Evolutionary conservation across 768 basidiomycete genomes (phyloP), one percentile per base, ranked within the genome.

Genomic region (Suillus placidus): DNA sequence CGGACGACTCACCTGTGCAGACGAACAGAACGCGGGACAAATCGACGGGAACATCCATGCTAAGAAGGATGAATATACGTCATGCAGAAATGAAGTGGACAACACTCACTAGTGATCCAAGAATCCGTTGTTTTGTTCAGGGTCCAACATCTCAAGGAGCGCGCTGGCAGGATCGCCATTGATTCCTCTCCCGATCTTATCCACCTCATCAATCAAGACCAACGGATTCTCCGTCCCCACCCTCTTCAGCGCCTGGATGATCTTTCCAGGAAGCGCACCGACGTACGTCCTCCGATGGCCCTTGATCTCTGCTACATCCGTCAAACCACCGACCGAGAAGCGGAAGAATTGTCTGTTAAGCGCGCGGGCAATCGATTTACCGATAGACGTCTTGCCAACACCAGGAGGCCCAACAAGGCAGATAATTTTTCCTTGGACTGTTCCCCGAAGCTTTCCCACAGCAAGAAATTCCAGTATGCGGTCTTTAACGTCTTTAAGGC

Each of bases 231-330:
- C 94, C 18, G 93, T 95, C 14, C 93, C 93, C 32, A 96, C 94
- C 42, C 94, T 87, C 79, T 95, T 97, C 67, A 97, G 79, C 0
- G 95, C 95, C 73, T 97, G 94, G 63, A 97, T 94, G 66, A 96
- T 94, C 83, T 97, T 97, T 42, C 95, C 95, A 0, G 95, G 95
- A 51, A 97, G 82, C 0, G 95, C 95, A 61, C 92, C 94, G 61
- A 96, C 94, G 74, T 97, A 99, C n/a, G 97, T 99, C 75, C 97
- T 82, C 71, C 97, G 81, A 74, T 99, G 97, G 1, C 97, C 97
- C 80, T 99, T 99, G 73, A 99, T 98, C 84, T 99, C 97, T 63
- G 97, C 97, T 1, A 99, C 95, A 76, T 99, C 97, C 56, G 94
- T 94, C 74, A 99, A 78, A 16, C 97, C 97, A 68, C 97, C 97